phyloP scores from a whole-genome alignment of 2,329 filamentous ascomycete genomes.

The Lachnellula arida region DNA sequence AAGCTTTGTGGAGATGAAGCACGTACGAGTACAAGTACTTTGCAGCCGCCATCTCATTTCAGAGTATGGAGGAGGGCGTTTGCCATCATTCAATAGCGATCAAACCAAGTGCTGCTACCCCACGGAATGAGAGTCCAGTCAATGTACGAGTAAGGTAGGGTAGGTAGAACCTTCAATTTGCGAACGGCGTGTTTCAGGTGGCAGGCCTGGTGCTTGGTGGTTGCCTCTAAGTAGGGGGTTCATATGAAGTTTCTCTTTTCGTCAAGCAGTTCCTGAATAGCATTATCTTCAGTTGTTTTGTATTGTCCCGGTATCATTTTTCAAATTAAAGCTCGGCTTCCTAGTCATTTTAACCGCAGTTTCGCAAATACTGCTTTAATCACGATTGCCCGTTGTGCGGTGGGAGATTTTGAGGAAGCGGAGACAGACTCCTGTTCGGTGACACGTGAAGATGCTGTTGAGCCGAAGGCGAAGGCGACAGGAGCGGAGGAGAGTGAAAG shows the following conservation, averaged over 20 bases:
- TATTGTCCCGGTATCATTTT: neutral
- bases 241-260: neutral
- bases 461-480: neutral
- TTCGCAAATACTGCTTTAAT: too few relatives aligned
- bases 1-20: too few relatives aligned
- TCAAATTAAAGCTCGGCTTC: neutral
- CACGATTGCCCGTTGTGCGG: too few relatives aligned
- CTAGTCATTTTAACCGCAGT: too few relatives aligned
- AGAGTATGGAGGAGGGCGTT: too few relatives aligned
- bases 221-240: neutral
- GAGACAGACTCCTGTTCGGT: slow-evolving; percentile 9
- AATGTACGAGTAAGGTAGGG: too few relatives aligned
- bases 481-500: slow-evolving; percentile 44
- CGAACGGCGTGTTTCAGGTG: neutral
- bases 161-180: neutral
- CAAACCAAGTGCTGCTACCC: too few relatives aligned
- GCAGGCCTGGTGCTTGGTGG: neutral
- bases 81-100: too few relatives aligned
- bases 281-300: neutral
- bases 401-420: too few relatives aligned
- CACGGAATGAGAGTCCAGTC: too few relatives aligned
- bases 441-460: neutral
- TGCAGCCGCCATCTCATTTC: too few relatives aligned
- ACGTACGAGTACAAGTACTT: too few relatives aligned
- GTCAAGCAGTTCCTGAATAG: neutral